Base-by-base conservation (phyloP, 139 green algal species). In the Haematococcus lacustris region DNA sequence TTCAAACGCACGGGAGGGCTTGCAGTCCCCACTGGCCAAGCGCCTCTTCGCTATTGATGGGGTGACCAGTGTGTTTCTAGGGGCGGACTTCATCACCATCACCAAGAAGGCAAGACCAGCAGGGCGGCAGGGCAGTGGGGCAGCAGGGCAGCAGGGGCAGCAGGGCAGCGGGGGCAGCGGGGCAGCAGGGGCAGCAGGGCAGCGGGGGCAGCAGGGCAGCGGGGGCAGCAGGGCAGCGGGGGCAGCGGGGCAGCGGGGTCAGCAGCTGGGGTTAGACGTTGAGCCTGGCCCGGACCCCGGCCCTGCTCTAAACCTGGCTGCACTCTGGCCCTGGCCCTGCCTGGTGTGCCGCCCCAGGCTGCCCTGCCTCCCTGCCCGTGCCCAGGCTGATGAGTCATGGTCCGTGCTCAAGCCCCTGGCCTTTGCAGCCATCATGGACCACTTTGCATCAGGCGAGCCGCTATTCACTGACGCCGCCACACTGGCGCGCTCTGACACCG, bases 361-460 rank as follows among this genome's bases (percentile, higher is more conserved):
- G n/a, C n/a, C n/a, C n/a, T n/a, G n/a, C n/a, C n/a, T n/a, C n/a
- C n/a, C n/a, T n/a, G n/a, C n/a, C n/a, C n/a, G n/a, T n/a, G n/a
- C n/a, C n/a, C n/a, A 32, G 35, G 40, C 6, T n/a, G 69, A 74
- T 40, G 89, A 75, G 38, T 71, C 73, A 5, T 97, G 94, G 94
- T 76, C 79, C 0, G 78, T 92, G 47, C 74, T 98, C 28, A 98
- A 98, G 78, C 94, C 94, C 1, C 88, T 97, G 41, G 75, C 98
- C 23, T 98, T 98, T 85, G 94, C 91, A 0, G 91, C 93, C 60
- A 94, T 99, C 71, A 98, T 94, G 85, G 96, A 99, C 63, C 89
- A 93, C 79, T 99, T 91, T 82, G 66, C 85, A 2, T 91, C 80
- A 34, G 93, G 90, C 1, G 84, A 94, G 43, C 82, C 84, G 9